phyloP scores from a whole-genome alignment of 2,329 filamentous ascomycete genomes.

The Westerdykella sp. region DNA sequence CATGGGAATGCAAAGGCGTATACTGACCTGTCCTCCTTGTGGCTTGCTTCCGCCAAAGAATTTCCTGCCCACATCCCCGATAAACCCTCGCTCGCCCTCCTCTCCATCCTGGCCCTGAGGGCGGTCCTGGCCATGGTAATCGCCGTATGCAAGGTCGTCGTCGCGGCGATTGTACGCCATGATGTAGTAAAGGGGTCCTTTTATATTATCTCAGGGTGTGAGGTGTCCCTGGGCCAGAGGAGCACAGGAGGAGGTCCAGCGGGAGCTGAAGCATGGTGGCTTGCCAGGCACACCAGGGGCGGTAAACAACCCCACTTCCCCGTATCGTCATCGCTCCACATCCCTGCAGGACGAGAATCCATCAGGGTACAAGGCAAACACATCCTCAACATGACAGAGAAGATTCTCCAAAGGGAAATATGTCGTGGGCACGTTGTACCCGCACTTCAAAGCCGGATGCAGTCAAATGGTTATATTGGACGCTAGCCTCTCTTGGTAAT shows the following conservation, averaged over 20 bases:
- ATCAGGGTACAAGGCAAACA: too few relatives aligned
- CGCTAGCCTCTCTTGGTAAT: too few relatives aligned
- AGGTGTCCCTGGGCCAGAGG: background rate
- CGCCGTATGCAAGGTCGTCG: conserved; percentile 52
- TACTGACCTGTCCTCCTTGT: conserved; percentile 17
- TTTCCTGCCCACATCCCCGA: conserved; percentile 49
- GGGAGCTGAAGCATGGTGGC: background rate
- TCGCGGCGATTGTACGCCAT: conserved; percentile 38
- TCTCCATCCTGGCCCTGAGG: conserved; percentile 22
- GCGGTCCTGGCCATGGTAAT: conserved; percentile 38
- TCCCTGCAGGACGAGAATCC: background rate
- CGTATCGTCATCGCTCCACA: conserved; percentile 12
- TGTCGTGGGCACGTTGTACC: too few relatives aligned
- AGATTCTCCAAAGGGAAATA: too few relatives aligned
- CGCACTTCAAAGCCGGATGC: too few relatives aligned
- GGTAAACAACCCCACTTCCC: conserved; percentile 9
- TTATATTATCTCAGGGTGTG: background rate
- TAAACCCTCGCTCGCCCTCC: conserved; percentile 45
- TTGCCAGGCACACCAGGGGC: background rate
- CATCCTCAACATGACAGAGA: too few relatives aligned
- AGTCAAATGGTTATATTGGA: too few relatives aligned
- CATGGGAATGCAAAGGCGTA: background rate
- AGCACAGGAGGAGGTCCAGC: background rate
- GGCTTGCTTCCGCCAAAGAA: conserved; percentile 26
- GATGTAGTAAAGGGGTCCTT: conserved; percentile 12